phyloP scores from a whole-genome alignment of 176 grass and related monocot genomes.

The Triticum dicoccoides region DNA sequence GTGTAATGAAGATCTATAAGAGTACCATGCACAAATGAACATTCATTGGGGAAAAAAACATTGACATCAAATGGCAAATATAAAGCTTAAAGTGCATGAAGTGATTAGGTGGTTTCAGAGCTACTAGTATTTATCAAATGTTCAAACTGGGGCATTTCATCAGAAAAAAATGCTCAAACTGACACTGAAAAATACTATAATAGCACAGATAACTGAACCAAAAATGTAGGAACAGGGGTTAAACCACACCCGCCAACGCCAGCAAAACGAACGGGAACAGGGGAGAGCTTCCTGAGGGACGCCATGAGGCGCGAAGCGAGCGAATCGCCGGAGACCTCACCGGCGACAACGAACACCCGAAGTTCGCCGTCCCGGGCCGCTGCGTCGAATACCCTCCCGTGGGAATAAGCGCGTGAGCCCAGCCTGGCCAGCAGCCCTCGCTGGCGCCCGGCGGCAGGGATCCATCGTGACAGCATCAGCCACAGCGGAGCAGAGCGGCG shows the following conservation, averaged over 20 bases:
- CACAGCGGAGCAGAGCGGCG: conserved; percentile 4
- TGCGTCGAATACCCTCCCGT: conserved; percentile 46
- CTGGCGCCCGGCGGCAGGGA: conserved; percentile 6
- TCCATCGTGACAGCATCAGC: conserved; percentile 33
- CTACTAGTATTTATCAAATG: neutral
- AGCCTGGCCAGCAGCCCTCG: neutral
- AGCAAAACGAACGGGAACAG: conserved; percentile 67
- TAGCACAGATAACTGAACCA: neutral
- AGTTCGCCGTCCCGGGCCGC: conserved; percentile 77
- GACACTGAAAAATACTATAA: neutral
- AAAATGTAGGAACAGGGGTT: neutral
- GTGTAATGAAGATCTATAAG: neutral
- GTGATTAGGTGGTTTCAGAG: neutral
- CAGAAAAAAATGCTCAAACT: neutral
- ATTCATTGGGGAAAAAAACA: neutral
- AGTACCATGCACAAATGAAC: neutral
- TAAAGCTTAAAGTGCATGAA: neutral
- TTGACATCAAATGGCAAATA: neutral
- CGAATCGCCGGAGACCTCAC: conserved; percentile 93
- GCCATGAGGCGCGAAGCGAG: conserved; percentile 85
- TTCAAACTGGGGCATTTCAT: neutral
- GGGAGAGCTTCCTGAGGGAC: conserved; percentile 64
- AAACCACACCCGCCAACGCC: conserved; percentile 76
- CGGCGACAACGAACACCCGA: conserved; percentile 85
- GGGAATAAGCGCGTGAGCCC: conserved; percentile 19